Base-by-base conservation (phyloP, 2,329 filamentous ascomycete species). In the Mollisiaceae sp. region DNA sequence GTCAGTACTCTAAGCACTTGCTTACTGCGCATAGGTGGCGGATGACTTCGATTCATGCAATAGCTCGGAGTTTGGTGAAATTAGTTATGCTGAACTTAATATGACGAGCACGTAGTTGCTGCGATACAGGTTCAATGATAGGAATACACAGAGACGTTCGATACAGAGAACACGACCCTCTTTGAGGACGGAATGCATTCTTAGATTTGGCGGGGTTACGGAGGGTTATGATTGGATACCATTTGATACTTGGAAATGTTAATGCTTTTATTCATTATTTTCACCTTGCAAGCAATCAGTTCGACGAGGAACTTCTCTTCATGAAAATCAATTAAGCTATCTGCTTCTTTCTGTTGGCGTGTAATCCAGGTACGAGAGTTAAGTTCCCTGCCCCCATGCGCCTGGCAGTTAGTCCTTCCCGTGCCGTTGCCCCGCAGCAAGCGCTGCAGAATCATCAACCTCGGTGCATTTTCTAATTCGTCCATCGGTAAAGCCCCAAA, bases 21-120 rank as follows among this genome's bases (percentile, higher is more conserved):
- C 24, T 54, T 11, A 54, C 14, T 32, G 11, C 11, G 32, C 4
- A 15, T 35, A 54, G 50, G 50, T 32, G 24, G 22, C 50, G 14
- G 50, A 54, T 32, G 50, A 35, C 50, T 54, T 32, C 50, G 50
- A 54, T 35, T 54, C 50, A 18, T 54, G 50, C 50, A 54, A 54
- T 32, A 54, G 50, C 50, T 54, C 50, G 14, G 50, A 54, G 6
- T 54, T 35, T 54, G 50, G 50, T 5, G 50, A 54, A 35, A 54
- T 54, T 24, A 54, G 18, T 54, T 32, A 54, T 54, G 11, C 50
- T 5, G 50, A 54, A 27, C 50, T 54, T 24, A 54, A 54, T 24
- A 54, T 54, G 50, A 54, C 50, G 5, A 54, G 9, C 50, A 18
- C 50, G 15, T 54, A 54, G 50, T 18, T 4, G 8, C 8, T 20